These are phyloP conservation scores for Nidula microcarpa DNA, from an alignment of 768 basidiomycete genomes.

Conservation along the genomic window DNA sequence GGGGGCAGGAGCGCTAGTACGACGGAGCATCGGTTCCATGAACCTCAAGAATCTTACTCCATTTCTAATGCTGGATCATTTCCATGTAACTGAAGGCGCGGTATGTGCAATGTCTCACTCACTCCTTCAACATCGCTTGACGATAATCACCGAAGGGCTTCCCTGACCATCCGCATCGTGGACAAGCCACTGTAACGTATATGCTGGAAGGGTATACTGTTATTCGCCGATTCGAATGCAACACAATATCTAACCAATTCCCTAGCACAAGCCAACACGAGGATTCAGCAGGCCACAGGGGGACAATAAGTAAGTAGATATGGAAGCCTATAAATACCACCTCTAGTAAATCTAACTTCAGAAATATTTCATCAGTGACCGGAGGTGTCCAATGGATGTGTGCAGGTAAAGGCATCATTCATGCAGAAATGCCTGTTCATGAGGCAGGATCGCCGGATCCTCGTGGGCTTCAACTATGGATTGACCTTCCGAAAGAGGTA, in stretches of 20 bases:
- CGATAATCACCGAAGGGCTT: slow-evolving; percentile 56
- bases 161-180: slow-evolving; percentile 91
- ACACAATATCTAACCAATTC: slow-evolving; percentile 1
- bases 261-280: slow-evolving; percentile 76
- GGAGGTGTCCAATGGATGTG: slow-evolving; percentile 98
- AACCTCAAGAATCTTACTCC: slow-evolving; percentile 79
- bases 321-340: not conserved
- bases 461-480: slow-evolving; percentile 84
- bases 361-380: slow-evolving; percentile 27
- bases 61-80: slow-evolving; percentile 89
- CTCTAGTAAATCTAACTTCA: not conserved
- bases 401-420: slow-evolving; percentile 76
- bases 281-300: slow-evolving; percentile 86
- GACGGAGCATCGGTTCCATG: slow-evolving; percentile 80
- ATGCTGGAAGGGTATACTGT: slow-evolving; percentile 72
- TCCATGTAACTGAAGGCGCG: slow-evolving; percentile 65
- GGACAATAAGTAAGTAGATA: slow-evolving; percentile 47
- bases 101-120: slow-evolving; percentile 32
- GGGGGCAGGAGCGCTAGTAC: slow-evolving; percentile 81
- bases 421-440: slow-evolving; percentile 88
- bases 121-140: too few relatives aligned
- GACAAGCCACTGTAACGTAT: slow-evolving; percentile 87
- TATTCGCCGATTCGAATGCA: not conserved
- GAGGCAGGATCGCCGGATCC: slow-evolving; percentile 64
- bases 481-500: slow-evolving; percentile 74